phyloP scores from a whole-genome alignment of 768 basidiomycete species.

The Strobilomyces echinocephalus region DNA sequence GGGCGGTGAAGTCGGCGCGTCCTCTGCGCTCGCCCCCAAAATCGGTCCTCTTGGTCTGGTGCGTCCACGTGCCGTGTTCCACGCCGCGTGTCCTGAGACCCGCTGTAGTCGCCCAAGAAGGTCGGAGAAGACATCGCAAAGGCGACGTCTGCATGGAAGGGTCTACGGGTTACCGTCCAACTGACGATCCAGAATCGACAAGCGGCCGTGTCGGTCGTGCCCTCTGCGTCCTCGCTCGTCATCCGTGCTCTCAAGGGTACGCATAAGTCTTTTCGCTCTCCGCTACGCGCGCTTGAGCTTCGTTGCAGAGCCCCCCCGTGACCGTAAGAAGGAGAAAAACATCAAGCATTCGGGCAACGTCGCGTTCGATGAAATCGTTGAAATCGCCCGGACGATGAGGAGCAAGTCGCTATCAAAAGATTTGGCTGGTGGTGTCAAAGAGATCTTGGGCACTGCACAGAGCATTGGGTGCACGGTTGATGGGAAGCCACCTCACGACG shows the following conservation, averaged over 20 bases:
- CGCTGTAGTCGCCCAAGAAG: slow-evolving; percentile 91
- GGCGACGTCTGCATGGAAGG: slow-evolving; percentile 97
- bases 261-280: slow-evolving; percentile 18
- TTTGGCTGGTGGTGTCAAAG: slow-evolving; percentile 85
- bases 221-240: slow-evolving; percentile 94
- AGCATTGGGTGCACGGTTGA: slow-evolving; percentile 96
- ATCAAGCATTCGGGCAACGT: slow-evolving; percentile 98
- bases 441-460: slow-evolving; percentile 97
- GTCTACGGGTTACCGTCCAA: slow-evolving; percentile 97
- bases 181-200: slow-evolving; percentile 99
- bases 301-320: slow-evolving; percentile 86
- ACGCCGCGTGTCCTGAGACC: slow-evolving; percentile 9
- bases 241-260: slow-evolving; percentile 96
- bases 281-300: not conserved
- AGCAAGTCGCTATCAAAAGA: slow-evolving; percentile 91
- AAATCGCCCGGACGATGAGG: slow-evolving; percentile 95
- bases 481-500: slow-evolving; percentile 86
- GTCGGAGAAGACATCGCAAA: slow-evolving; percentile 99
- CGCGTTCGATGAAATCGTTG: slow-evolving; percentile 86
- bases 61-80: slow-evolving; percentile 30
- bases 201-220: slow-evolving; percentile 93
- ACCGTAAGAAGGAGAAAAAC: slow-evolving; percentile 99
- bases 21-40: slow-evolving; percentile 97
- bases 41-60: slow-evolving; percentile 99
- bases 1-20: slow-evolving; percentile 99